phyloP scores from a whole-genome alignment of 352 stramenopile genomes.

The Aphanomyces invadans region DNA sequence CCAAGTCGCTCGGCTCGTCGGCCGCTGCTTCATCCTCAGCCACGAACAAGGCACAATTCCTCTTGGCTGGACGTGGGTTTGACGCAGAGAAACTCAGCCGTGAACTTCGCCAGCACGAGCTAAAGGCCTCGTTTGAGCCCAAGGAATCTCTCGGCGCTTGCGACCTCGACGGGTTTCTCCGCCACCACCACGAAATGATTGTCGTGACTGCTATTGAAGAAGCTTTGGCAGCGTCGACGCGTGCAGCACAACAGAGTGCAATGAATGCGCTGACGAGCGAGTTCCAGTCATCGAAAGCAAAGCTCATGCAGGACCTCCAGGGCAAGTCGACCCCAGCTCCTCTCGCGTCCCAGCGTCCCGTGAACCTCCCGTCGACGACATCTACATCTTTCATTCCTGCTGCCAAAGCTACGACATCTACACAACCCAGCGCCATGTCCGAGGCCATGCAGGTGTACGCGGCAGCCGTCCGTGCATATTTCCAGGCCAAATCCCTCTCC shows the following conservation, averaged over 20 bases:
- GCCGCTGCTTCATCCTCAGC: conserved; percentile 25
- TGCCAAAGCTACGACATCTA: conserved; percentile 49
- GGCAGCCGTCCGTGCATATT: conserved; percentile 29
- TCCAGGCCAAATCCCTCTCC: neutral
- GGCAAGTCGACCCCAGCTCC: conserved; percentile 34
- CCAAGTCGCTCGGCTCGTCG: conserved; percentile 22
- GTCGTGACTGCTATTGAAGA: conserved; percentile 86
- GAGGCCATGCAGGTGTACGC: conserved; percentile 82
- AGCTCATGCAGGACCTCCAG: conserved; percentile 61
- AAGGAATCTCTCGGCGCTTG: conserved; percentile 77
- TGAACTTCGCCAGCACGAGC: conserved; percentile 70
- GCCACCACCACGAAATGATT: conserved; percentile 89
- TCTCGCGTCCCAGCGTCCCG: conserved; percentile 28
- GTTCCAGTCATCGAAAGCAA: conserved; percentile 70
- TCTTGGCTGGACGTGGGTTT: conserved; percentile 76
- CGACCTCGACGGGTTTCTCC: conserved; percentile 81
- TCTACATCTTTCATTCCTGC: conserved; percentile 23
- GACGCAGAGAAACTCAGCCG: conserved; percentile 82
- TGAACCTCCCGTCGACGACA: neutral
- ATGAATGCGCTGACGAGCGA: conserved; percentile 83
- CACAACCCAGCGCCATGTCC: conserved; percentile 56
- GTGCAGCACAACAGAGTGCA: conserved; percentile 53
- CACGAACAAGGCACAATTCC: conserved; percentile 73
- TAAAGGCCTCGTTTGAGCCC: conserved; percentile 64
- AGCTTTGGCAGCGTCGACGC: conserved; percentile 57